phyloP scores from a whole-genome alignment of 306 rosid genomes.

The Crotalaria pallida region DNA sequence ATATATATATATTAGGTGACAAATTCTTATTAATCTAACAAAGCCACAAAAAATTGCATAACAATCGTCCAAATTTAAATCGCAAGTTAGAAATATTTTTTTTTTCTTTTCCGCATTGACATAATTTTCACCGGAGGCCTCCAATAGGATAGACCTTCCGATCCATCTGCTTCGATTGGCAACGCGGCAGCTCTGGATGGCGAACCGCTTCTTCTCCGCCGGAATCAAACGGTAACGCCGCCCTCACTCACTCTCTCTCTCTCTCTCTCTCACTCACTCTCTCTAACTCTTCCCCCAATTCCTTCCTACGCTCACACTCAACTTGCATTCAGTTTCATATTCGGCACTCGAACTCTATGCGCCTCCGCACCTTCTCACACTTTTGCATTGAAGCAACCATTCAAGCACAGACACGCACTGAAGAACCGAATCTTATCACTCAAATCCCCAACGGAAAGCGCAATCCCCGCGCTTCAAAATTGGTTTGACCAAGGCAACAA shows the following conservation, averaged over 20 bases:
- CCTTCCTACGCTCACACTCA: neutral
- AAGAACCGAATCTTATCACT: conserved; percentile 34
- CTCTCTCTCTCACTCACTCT: no score
- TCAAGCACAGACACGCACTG: conserved; percentile 6
- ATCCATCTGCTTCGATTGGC: neutral
- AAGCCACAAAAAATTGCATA: no score
- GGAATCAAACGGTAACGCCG: conserved; percentile 34
- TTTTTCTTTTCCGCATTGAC: no score
- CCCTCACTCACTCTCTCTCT: neutral
- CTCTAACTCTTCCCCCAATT: neutral
- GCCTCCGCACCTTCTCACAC: conserved; percentile 18
- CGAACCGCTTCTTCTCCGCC: conserved; percentile 24
- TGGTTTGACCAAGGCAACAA: conserved; percentile 36
- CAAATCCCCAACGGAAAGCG: conserved; percentile 18
- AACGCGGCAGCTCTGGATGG: conserved; percentile 27
- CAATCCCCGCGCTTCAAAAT: conserved; percentile 38
- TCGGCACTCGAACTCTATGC: conserved; percentile 13
- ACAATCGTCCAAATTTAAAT: no score
- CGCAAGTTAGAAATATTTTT: no score
- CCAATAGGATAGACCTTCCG: no score
- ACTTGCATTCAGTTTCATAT: conserved; percentile 13
- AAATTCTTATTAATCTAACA: no score
- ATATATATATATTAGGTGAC: no score
- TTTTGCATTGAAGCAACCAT: neutral
- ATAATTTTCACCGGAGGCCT: no score